These are phyloP conservation scores for Pestalotiopsis sp. DNA, from an alignment of 2,329 filamentous ascomycete species.

Conservation along the genomic window DNA sequence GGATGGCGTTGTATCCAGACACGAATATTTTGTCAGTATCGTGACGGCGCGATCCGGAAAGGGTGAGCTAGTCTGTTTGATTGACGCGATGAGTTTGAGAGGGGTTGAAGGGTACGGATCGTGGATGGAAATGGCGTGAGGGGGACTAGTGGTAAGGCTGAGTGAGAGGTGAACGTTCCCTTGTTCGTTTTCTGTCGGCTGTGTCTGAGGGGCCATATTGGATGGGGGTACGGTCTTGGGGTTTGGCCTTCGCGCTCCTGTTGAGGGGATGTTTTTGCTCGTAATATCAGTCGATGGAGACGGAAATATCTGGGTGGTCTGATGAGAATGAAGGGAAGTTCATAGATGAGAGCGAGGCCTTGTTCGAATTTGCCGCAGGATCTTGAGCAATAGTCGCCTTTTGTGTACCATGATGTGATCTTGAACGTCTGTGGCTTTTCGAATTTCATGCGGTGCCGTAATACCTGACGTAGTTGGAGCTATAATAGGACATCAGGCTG, in stretches of 20 bases:
- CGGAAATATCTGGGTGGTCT: background rate
- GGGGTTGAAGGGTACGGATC: background rate
- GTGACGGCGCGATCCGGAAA: constrained; percentile 10
- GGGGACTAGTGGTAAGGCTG: background rate
- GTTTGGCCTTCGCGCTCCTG: background rate
- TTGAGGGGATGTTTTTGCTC: background rate
- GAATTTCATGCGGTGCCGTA: background rate
- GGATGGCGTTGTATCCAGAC: constrained; percentile 1
- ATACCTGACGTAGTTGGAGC: background rate
- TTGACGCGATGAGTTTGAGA: background rate
- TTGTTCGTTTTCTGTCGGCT: background rate
- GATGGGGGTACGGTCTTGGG: background rate
- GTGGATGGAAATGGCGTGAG: background rate
- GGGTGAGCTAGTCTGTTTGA: constrained; percentile 5
- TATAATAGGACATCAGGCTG: background rate
- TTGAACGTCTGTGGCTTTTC: constrained; percentile 11
- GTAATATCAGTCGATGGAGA: background rate
- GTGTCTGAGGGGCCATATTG: background rate
- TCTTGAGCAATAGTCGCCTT: background rate
- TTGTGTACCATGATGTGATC: background rate
- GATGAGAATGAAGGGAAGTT: background rate
- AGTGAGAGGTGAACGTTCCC: background rate
- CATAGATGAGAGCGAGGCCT: background rate
- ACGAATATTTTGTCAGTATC: constrained; percentile 11
- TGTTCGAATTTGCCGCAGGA: background rate